phyloP scores from a whole-genome alignment of 306 rosid species.

The Begonia loranthoides region DNA sequence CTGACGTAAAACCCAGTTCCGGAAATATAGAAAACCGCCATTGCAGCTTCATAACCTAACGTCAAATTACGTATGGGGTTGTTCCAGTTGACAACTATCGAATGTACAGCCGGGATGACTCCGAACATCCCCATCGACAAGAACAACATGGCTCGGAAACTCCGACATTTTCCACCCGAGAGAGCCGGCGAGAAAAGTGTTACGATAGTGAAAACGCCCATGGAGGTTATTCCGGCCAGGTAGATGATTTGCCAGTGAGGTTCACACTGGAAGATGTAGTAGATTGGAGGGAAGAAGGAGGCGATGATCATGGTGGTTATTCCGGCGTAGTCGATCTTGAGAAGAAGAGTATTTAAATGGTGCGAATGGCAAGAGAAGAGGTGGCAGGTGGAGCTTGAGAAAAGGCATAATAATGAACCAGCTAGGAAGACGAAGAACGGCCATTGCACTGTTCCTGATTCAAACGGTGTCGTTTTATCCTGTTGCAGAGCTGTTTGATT shows the following conservation, averaged over 20 bases:
- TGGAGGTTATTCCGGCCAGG: slow-evolving; percentile 35
- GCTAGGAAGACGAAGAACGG: slow-evolving; percentile 45
- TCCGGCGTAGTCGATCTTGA: slow-evolving; percentile 49
- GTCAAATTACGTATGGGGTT: slow-evolving; percentile 37
- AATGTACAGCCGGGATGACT: slow-evolving; percentile 37
- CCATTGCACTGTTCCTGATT: slow-evolving; percentile 13
- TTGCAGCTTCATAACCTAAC: slow-evolving; percentile 32
- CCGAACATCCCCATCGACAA: slow-evolving; percentile 45
- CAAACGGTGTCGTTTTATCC: too few relatives aligned
- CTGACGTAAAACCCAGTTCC: slow-evolving; percentile 48
- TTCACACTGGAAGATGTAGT: slow-evolving; percentile 57
- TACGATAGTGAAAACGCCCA: slow-evolving; percentile 27
- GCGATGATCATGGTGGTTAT: slow-evolving; percentile 44
- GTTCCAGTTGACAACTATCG: slow-evolving; percentile 23
- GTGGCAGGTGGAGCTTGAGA: slow-evolving; percentile 54
- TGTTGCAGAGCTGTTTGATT: too few relatives aligned
- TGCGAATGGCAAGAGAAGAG: slow-evolving; percentile 51
- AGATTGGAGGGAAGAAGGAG: slow-evolving; percentile 50
- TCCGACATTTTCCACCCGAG: slow-evolving; percentile 28
- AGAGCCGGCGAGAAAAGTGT: slow-evolving; percentile 37
- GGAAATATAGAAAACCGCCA: slow-evolving; percentile 46
- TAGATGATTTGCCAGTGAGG: slow-evolving; percentile 39
- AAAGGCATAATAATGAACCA: slow-evolving; percentile 59
- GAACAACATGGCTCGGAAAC: slow-evolving; percentile 38
- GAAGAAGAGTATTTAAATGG: slow-evolving; percentile 33